These are phyloP conservation scores for Piper longum DNA, from an alignment of 164 flowering plant species.

Conservation along the genomic window DNA sequence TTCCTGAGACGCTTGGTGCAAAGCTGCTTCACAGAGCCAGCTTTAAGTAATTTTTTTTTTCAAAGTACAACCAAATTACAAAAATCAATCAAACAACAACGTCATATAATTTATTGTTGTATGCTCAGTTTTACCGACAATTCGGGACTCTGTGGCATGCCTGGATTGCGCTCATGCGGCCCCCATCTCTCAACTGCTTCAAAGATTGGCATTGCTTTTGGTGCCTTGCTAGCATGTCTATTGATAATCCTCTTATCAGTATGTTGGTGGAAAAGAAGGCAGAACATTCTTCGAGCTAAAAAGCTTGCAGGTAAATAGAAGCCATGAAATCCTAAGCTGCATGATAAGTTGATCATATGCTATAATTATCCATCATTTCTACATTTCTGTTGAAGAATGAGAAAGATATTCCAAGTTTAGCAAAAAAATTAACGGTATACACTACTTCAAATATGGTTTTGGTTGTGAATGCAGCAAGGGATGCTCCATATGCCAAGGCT, in stretches of 20 bases:
- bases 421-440: background rate
- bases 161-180: slow-evolving; percentile 81
- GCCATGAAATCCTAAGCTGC: background rate
- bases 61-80: background rate
- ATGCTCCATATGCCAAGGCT: slow-evolving; percentile 95
- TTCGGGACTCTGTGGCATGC: slow-evolving; percentile 92
- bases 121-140: slow-evolving; percentile 75
- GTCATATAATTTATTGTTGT: background rate
- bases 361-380: no score
- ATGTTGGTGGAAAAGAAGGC: slow-evolving; percentile 85
- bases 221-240: slow-evolving; percentile 26
- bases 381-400: no score
- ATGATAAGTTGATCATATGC: background rate
- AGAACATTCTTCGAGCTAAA: slow-evolving; percentile 81
- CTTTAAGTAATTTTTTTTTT: slow-evolving; percentile 49
- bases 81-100: no score
- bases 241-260: slow-evolving; percentile 37
- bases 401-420: no score
- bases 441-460: background rate
- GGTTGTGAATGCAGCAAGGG: slow-evolving; percentile 48
- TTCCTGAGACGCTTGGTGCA: slow-evolving; percentile 78
- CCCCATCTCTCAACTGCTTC: slow-evolving; percentile 66
- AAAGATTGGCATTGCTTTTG: slow-evolving; percentile 61
- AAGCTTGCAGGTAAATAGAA: slow-evolving; percentile 55
- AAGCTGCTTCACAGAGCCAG: slow-evolving; percentile 90